Conservation (phyloP, 805 yeast genomes). For the Saturnispora saitoi region DNA sequence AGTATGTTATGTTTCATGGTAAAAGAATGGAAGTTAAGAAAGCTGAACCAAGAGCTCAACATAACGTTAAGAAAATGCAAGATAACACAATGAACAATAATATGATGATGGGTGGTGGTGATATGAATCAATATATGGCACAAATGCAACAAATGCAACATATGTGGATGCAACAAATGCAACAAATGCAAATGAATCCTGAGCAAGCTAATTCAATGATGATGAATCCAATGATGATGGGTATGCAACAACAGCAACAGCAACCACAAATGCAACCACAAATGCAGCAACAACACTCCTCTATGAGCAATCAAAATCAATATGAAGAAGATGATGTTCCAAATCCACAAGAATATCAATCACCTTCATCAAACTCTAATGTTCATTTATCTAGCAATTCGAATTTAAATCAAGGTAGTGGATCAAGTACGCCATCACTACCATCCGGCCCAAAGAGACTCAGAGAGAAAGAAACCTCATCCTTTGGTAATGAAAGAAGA, state of each 20-base stretch:
- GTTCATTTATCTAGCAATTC: neutral
- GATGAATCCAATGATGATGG: conserved; percentile 12
- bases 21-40: conserved; percentile 76
- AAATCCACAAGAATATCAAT: conserved; percentile 28
- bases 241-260: conserved; percentile 11
- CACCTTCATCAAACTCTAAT: conserved; percentile 1
- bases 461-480: conserved; percentile 14
- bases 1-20: conserved; percentile 77
- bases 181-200: conserved; percentile 22
- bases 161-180: conserved; percentile 28
- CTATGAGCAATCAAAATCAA: conserved; percentile 9
- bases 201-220: conserved; percentile 17
- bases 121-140: conserved; percentile 48
- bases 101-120: conserved; percentile 28
- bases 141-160: conserved; percentile 49
- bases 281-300: conserved; percentile 5
- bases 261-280: conserved; percentile 6
- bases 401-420: neutral
- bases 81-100: conserved; percentile 10
- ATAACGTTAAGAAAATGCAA: conserved; percentile 21
- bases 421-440: conserved; percentile 13
- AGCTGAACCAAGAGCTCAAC: conserved; percentile 76
- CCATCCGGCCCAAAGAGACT: conserved; percentile 30
- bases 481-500: conserved; percentile 11
- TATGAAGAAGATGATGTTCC: conserved; percentile 29